Conservation (phyloP, 495 filamentous ascomycete species). For the Hyaloscypha finlandica region DNA sequence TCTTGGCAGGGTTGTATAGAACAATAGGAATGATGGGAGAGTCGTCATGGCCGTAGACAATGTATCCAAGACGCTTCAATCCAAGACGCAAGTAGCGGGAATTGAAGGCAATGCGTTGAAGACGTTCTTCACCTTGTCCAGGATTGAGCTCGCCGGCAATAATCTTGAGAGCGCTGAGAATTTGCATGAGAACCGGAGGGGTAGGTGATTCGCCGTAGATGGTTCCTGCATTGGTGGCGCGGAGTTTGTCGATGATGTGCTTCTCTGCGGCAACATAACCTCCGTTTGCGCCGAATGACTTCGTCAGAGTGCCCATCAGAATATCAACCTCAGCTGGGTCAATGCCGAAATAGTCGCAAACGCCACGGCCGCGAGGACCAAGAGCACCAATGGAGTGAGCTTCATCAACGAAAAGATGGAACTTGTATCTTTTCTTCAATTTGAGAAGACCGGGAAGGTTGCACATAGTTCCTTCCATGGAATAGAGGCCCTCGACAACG, state of each 20-base stretch:
- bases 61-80: conserved; percentile 94
- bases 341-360: conserved; percentile 95
- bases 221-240: conserved; percentile 80
- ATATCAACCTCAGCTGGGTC: conserved; percentile 89
- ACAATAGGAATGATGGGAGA: conserved; percentile 94
- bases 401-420: conserved; percentile 92
- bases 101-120: conserved; percentile 97
- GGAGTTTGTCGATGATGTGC: conserved; percentile 87
- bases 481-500: conserved; percentile 95
- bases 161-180: conserved; percentile 77
- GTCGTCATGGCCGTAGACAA: conserved; percentile 95
- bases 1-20: conserved; percentile 95
- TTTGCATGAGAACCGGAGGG: conserved; percentile 86
- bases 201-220: conserved; percentile 87
- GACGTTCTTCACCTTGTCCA: conserved; percentile 92
- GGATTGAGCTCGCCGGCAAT: conserved; percentile 86
- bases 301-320: conserved; percentile 97
- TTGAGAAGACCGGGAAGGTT: conserved; percentile 84
- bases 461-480: conserved; percentile 99
- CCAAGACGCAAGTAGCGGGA: conserved; percentile 95
- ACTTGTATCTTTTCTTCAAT: conserved; percentile 95
- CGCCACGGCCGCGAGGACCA: conserved; percentile 83
- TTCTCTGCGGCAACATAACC: conserved; percentile 93
- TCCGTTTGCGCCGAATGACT: conserved; percentile 97
- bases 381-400: conserved; percentile 95